These are phyloP conservation scores for Flaveria ramosissima DNA, from an alignment of 129 eudicot genomes.

Conservation along the genomic window DNA sequence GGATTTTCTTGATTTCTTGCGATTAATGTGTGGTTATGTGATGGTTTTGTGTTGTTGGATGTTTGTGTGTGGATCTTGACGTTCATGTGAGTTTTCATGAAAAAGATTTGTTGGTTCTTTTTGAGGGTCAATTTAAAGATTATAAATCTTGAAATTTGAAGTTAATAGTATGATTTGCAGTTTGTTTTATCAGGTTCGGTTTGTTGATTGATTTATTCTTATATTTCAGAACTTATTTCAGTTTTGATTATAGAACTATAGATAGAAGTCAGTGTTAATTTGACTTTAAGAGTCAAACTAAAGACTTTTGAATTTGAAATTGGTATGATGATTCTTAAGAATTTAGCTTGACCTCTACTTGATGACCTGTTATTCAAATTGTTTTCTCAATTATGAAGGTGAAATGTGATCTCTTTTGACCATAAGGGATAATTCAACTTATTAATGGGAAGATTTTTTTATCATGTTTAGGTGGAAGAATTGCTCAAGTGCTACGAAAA, in stretches of 20 bases:
- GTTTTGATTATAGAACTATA: not conserved
- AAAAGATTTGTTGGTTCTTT: not conserved
- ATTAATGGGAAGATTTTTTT: not conserved
- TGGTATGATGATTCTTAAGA: not conserved
- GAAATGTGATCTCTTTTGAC: not conserved
- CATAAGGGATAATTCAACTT: not conserved
- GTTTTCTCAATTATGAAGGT: not conserved
- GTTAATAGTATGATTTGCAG: not conserved
- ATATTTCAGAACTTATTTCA: not conserved
- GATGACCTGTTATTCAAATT: not conserved
- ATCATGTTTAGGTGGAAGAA: slow-evolving; percentile 59
- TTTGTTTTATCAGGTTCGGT: not conserved
- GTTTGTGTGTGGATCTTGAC: too few relatives aligned
- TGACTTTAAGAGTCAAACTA: not conserved
- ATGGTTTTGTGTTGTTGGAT: not conserved
- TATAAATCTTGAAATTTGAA: not conserved
- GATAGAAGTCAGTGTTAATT: not conserved
- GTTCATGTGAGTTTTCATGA: not conserved
- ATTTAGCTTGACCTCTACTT: not conserved
- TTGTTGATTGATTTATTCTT: not conserved
- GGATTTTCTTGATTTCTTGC: not conserved
- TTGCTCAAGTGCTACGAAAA: slow-evolving; percentile 64
- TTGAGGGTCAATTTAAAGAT: not conserved
- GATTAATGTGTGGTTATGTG: not conserved
- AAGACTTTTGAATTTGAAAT: not conserved